Conservation (phyloP, 352 stramenopile species). For the Saprolegnia parasitica region DNA sequence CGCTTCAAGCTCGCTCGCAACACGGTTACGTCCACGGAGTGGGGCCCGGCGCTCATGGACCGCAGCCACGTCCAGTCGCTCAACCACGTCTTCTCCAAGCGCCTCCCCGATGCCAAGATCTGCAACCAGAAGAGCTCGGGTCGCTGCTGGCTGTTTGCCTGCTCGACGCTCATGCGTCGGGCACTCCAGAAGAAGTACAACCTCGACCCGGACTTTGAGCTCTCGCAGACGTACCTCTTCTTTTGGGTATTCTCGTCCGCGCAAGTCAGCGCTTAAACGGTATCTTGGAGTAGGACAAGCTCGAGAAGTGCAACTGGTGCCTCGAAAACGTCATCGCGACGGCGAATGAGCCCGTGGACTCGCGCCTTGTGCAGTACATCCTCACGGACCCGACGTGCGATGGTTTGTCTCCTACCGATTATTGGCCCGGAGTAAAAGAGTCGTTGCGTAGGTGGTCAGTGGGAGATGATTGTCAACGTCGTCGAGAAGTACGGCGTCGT, state of each 20-base stretch:
- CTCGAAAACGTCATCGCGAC: slow-evolving; percentile 34
- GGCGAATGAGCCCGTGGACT: slow-evolving; percentile 30
- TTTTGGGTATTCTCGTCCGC: slow-evolving; percentile 26
- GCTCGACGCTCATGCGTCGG: slow-evolving; percentile 30
- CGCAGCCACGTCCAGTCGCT: slow-evolving; percentile 14
- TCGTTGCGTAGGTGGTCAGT: slow-evolving; percentile 26
- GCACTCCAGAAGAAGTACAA: slow-evolving; percentile 30
- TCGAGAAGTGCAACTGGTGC: slow-evolving; percentile 36
- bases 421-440: too few species aligned
- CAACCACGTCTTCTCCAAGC: slow-evolving; percentile 19
- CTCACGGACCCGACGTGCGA: slow-evolving; percentile 33
- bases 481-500: slow-evolving; percentile 34
- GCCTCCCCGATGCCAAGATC: slow-evolving; percentile 30
- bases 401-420: neutral
- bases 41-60: slow-evolving; percentile 9
- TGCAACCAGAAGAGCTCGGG: slow-evolving; percentile 32
- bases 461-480: slow-evolving; percentile 34
- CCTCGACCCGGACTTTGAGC: slow-evolving; percentile 32
- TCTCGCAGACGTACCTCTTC: slow-evolving; percentile 33
- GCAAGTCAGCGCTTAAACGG: neutral
- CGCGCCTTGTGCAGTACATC: slow-evolving; percentile 33
- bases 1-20: slow-evolving; percentile 14
- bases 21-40: slow-evolving; percentile 11
- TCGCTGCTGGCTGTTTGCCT: slow-evolving; percentile 34
- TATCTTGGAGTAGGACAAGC: slow-evolving; percentile 28